Evolutionary conservation across 345 rosid species (phyloP).

Genomic region (Passiflora organensis): DNA sequence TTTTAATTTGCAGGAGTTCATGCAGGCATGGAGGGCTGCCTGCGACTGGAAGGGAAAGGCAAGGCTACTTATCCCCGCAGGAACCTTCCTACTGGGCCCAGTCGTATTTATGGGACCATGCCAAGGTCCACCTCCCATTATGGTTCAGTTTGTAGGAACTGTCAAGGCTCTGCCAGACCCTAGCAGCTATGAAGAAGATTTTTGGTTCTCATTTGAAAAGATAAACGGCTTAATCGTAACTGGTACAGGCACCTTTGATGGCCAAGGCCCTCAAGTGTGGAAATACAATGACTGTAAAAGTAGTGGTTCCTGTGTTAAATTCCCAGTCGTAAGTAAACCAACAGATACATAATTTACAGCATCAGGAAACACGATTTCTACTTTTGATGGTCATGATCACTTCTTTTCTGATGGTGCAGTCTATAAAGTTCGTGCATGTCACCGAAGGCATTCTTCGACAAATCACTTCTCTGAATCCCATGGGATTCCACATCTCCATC

Average conservation of each 20-base stretch:
- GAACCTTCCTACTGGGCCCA: conserved; percentile 30
- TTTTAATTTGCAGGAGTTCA: conserved; percentile 23
- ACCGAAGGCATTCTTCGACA: conserved; percentile 29
- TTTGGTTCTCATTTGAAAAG: conserved; percentile 50
- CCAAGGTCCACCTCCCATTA: conserved; percentile 18
- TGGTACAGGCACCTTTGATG: conserved; percentile 59
- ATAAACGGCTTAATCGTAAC: conserved; percentile 40
- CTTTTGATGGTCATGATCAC: too few relatives aligned
- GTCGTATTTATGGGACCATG: conserved; percentile 45
- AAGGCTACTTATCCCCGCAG: conserved; percentile 37
- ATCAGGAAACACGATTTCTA: not conserved
- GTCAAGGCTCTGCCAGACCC: conserved; percentile 29
- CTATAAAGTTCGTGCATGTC: conserved; percentile 32
- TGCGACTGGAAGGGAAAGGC: conserved; percentile 31
- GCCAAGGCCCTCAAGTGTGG: conserved; percentile 61
- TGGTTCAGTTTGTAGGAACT: conserved; percentile 34
- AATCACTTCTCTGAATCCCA: conserved; percentile 46
- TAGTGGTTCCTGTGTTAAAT: conserved; percentile 1
- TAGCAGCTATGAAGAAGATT: conserved; percentile 22
- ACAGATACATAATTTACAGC: not conserved
- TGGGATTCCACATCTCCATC: conserved; percentile 56
- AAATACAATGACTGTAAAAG: conserved; percentile 21
- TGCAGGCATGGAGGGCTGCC: conserved; percentile 37
- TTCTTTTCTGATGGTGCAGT: conserved; percentile 22
- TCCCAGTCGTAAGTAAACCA: conserved; percentile 22